Evolutionary conservation across 1,284 basidiomycete species (phyloP).

Genomic region (Termitomyces sp.): DNA sequence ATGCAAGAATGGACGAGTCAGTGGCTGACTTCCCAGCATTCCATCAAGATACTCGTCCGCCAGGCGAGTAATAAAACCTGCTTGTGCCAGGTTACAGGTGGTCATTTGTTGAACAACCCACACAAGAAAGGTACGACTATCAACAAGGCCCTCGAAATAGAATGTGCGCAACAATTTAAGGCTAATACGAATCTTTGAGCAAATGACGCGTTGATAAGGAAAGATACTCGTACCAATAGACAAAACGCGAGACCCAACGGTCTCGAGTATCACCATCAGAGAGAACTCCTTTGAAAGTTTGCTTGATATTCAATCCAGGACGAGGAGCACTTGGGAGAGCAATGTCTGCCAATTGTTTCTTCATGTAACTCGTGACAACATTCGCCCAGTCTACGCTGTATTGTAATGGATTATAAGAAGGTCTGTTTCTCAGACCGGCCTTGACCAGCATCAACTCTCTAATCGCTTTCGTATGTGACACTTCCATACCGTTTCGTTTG

Average conservation of each 20-base stretch:
- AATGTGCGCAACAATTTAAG: slow-evolving; percentile 73
- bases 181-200: slow-evolving; percentile 33
- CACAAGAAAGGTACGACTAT: slow-evolving; percentile 71
- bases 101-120: slow-evolving; percentile 84
- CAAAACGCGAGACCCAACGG: slow-evolving; percentile 77
- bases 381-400: slow-evolving; percentile 92
- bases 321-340: slow-evolving; percentile 75
- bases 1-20: slow-evolving; percentile 63
- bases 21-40: slow-evolving; percentile 60
- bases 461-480: not conserved
- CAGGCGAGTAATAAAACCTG: slow-evolving; percentile 75
- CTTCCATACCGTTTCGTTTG: slow-evolving; percentile 80
- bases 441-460: slow-evolving; percentile 21
- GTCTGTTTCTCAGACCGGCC: slow-evolving; percentile 71
- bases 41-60: slow-evolving; percentile 78
- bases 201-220: not conserved
- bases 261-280: slow-evolving; percentile 65
- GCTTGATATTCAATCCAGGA: slow-evolving; percentile 70
- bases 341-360: slow-evolving; percentile 85
- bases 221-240: slow-evolving; percentile 56
- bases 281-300: slow-evolving; percentile 73
- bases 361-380: slow-evolving; percentile 82
- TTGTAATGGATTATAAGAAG: slow-evolving; percentile 70
- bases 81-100: slow-evolving; percentile 78
- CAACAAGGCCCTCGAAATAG: slow-evolving; percentile 78